Evolutionary conservation across 2,329 filamentous ascomycete genomes (phyloP), one percentile per base, ranked within the genome.

Genomic region (Clarireedia monteithiana): DNA sequence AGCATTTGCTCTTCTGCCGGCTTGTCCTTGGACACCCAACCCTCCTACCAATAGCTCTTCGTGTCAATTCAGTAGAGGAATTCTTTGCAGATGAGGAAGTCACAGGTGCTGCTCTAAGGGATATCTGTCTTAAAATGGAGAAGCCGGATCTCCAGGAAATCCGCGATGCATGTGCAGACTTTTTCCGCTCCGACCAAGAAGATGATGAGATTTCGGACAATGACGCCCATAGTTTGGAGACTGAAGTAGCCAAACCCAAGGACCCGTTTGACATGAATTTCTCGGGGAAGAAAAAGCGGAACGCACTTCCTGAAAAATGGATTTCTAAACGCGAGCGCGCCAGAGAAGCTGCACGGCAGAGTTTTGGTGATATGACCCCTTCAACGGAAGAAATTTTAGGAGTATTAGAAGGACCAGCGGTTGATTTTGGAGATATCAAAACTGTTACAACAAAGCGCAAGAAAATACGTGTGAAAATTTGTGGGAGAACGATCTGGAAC

Each of bases 131-230:
- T 23, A 74, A 74, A 58, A 66, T 78, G 48, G 76, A 78, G 56
- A 70, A 72, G 46, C 75, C 76, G 17, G 67, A 65, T n/a, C 67
- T 78, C 2, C 75, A 79, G 59, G 74, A 76, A 46, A 72, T 79
- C 23, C 70, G 75, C 44, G 75, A 79, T 63, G 75, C 76, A 14
- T 79, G 76, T 60, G 76, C 75, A 4, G 76, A 79, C 61, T 72
- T 77, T 45, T 68, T 70, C 15, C 69, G 75, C 14, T 69, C 67
- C 12, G 71, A 74, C 27, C 67, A 71, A 36, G 67, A 70, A 3
- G 69, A 69, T 14, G 69, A 72, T 20, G 61, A 68, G 40, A 66
- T 70, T 15, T 68, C 70, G 20, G 60, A 68, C 10, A 58, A 62
- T 4, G 66, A 67, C 4, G 59, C 68, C 2, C 63, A 67, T 39